Percentiles rank a stretch among this genome's conserved stretches.
phyloP scores from a whole-genome alignment of 495 filamentous ascomycete genomes.

The Halenospora varia region DNA sequence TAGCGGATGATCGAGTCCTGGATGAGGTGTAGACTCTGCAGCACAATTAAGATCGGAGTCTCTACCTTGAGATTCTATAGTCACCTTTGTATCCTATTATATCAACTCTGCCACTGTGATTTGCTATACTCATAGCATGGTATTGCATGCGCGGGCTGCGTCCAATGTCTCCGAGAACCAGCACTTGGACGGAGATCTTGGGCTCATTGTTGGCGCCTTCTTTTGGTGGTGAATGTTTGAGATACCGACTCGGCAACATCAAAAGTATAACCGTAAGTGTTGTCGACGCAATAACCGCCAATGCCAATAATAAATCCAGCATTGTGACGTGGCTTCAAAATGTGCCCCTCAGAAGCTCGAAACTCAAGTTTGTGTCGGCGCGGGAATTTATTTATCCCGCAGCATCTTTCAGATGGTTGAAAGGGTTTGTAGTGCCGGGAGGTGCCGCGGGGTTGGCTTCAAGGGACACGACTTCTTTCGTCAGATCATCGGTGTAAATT shows the following conservation, averaged over 20 bases:
- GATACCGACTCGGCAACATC: conserved; percentile 22
- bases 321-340: conserved; percentile 11
- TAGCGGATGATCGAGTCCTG: conserved; percentile 54
- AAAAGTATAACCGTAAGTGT: conserved; percentile 22
- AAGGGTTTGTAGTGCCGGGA: no score
- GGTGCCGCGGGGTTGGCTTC: no score
- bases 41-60: no score
- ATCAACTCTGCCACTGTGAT: conserved; percentile 73
- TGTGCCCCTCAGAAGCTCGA: background rate
- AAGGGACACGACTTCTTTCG: background rate
- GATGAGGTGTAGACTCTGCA: conserved; percentile 53
- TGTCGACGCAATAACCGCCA: conserved; percentile 25
- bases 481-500: background rate
- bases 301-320: conserved; percentile 20
- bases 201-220: conserved; percentile 11
- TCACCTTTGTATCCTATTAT: conserved; percentile 84
- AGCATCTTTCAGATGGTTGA: no score
- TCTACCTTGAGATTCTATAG: no score
- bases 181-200: conserved; percentile 61
- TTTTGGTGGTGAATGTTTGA: conserved; percentile 21
- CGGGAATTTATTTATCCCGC: background rate
- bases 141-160: conserved; percentile 98
- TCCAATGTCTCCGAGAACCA: conserved; percentile 98
- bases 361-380: background rate
- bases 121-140: conserved; percentile 90